Base-by-base conservation (phyloP, 306 rosid genomes). In the Malus orientalis region DNA sequence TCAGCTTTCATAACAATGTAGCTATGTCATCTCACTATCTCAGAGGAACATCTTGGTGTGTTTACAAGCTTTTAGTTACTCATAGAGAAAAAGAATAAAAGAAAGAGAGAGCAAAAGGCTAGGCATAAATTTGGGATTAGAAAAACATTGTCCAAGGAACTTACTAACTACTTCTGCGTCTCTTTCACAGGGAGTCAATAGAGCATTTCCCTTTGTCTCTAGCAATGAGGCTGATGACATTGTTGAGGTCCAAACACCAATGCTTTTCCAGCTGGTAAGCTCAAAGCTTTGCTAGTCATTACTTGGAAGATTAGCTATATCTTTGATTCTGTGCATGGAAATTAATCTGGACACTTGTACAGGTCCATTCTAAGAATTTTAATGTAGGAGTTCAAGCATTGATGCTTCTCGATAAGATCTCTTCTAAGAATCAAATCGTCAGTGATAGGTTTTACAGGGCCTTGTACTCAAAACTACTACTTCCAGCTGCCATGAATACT, bases 401-500 rank as follows among this genome's bases (percentile, higher is more conserved):
- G 76, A 85, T 89, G 97, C 99, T 95, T 88, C 98, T 95, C 4
- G 92, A 95, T 84, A 93, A 96, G 87, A 91, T 96, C 73, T 89
- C 99, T 45, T 87, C 98, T 19, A 96, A 96, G 86, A 96, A 96
- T 84, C 93, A 91, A 78, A 82, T 96, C 74, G 96, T 84, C 68
- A 96, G 98, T 62, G 98, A 91, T 81, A 88, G 99, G 30, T 92
- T 87, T 86, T 96, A 89, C 76, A 96, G 98, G 51, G 99, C 97
- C 60, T 80, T 96, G 85, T 96, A 96, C 75, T 88, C 93, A 61
- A 92, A 96, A 83, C 90, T 96, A 42, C 69, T 93, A 59, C 98
- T 96, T 81, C 98, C 98, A 20, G 87, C 97, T 44, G 97, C 92
- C 85, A 84, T 91, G 96, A 84, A 88, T 85, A 86, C 98, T 76